Base-by-base conservation (phyloP, 371 early-diverging fungal species). In the Mortierella polycephala region DNA sequence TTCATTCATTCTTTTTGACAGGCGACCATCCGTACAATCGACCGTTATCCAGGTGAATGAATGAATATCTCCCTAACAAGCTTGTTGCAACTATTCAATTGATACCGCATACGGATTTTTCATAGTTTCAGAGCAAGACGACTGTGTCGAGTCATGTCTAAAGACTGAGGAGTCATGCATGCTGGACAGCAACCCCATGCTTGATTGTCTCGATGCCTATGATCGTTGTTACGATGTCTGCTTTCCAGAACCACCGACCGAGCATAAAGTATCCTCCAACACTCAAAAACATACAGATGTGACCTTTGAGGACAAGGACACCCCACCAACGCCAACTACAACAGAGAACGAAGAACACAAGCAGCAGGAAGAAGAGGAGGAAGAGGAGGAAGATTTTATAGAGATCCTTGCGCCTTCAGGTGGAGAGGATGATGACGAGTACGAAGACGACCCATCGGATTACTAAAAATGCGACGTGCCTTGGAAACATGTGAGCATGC, bases 121-220 rank as follows among this genome's bases (percentile, higher is more conserved):
- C 23, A n/a, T 69, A 68, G 69, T 63, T 9, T 18, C 41, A n/a
- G 70, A 62, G 40, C 40, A 67, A 44, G 21, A 7, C n/a, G 12
- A 16, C 1, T 71, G 76, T 40, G 7, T 56, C 18, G 57, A 67
- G 6, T 16, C 12, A n/a, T 76, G 76, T 55, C 64, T 70, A 8
- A 7, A 7, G 16, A 52, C 21, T 2, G 63, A 70, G 60, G 71
- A 66, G 47, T 50, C 53, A 11, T 75, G 76, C 49, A 62, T 75
- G 44, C 55, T 75, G 16, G 59, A 71, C 67, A 67, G 71, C 23
- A 60, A 63, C 39, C 47, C 55, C 21, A 71, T 75, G 71, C 16
- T 30, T 13, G 45, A 16, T 2, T 70, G 76, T 60, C 37, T 70
- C 13, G 46, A 23, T 12, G 41, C 40, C 7, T 75, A 54, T 21